Conservation (phyloP, 306 rosid species). For the Mucuna pruriens region DNA sequence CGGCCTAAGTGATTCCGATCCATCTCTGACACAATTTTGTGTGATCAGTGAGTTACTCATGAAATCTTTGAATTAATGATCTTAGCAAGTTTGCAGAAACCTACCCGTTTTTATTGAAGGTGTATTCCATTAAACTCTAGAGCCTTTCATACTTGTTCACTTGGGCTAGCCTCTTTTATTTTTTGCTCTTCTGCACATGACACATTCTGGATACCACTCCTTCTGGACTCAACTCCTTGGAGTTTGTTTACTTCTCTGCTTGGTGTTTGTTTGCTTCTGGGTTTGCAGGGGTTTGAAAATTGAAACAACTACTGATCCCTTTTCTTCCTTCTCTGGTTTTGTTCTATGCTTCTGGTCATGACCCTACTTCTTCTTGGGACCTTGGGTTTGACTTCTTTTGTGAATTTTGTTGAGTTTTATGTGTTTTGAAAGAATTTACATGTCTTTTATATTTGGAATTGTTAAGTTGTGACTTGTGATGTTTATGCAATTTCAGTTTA, state of each 20-base stretch:
- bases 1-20: not conserved
- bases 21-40: not conserved
- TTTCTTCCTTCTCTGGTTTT: not conserved
- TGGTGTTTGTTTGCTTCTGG: not conserved
- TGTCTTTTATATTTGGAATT: not conserved
- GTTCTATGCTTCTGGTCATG: not conserved
- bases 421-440: not conserved
- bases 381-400: not conserved
- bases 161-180: not conserved
- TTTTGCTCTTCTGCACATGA: not conserved
- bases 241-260: not conserved
- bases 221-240: not conserved
- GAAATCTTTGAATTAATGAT: not conserved
- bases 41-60: not conserved
- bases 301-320: not conserved
- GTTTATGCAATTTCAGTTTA: not conserved
- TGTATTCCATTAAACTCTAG: not conserved
- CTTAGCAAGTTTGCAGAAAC: not conserved
- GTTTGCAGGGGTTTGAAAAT: not conserved
- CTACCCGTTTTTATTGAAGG: not conserved
- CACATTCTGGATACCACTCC: not conserved
- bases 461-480: not conserved
- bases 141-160: not conserved
- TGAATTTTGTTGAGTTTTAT: not conserved
- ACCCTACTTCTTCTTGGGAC: not conserved